Percentiles rank a stretch among this genome's conserved stretches.
Conservation (phyloP, 768 basidiomycete species). For the Lactifluus subvellereus region DNA sequence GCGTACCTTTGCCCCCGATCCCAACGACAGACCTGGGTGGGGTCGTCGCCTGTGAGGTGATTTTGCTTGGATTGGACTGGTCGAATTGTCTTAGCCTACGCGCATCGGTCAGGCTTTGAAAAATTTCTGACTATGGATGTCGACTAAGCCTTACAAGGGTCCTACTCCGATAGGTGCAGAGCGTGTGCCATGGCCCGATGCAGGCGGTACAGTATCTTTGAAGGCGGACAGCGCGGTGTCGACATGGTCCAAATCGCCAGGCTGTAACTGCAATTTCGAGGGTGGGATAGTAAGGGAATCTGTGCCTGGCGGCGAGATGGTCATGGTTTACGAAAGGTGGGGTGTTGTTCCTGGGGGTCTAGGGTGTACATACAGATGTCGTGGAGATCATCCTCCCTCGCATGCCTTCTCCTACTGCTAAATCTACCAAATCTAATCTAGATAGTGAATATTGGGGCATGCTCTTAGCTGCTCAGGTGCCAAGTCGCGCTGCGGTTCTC, state of each 20-base stretch:
- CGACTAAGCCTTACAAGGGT: constrained; percentile 50
- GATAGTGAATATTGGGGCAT: too few relatives aligned
- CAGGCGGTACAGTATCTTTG: background rate
- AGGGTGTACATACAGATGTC: too few relatives aligned
- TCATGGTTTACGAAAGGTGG: constrained; percentile 7
- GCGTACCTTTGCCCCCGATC: constrained; percentile 79
- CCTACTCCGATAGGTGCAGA: constrained; percentile 58
- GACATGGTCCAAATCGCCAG: constrained; percentile 11
- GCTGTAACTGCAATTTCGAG: constrained; percentile 1
- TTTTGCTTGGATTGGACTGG: constrained; percentile 64
- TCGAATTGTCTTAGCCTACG: constrained; percentile 75
- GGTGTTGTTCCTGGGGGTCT: constrained; percentile 28
- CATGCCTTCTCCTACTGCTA: too few relatives aligned
- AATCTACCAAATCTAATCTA: too few relatives aligned
- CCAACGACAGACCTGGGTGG: constrained; percentile 82
- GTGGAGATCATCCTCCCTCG: too few relatives aligned
- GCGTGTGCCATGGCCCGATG: background rate
- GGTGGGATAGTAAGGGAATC: background rate
- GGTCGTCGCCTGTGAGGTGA: constrained; percentile 66
- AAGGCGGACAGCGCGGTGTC: constrained; percentile 4
- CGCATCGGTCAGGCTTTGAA: background rate
- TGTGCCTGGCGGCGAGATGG: background rate
- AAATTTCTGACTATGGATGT: background rate
- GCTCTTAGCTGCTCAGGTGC: too few relatives aligned
- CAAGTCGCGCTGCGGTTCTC: too few relatives aligned